A percentile compares a stretch with the other conserved stretches of the same genome.
Conservation (phyloP, 352 stramenopile species). For the Globisporangium radiosum region DNA sequence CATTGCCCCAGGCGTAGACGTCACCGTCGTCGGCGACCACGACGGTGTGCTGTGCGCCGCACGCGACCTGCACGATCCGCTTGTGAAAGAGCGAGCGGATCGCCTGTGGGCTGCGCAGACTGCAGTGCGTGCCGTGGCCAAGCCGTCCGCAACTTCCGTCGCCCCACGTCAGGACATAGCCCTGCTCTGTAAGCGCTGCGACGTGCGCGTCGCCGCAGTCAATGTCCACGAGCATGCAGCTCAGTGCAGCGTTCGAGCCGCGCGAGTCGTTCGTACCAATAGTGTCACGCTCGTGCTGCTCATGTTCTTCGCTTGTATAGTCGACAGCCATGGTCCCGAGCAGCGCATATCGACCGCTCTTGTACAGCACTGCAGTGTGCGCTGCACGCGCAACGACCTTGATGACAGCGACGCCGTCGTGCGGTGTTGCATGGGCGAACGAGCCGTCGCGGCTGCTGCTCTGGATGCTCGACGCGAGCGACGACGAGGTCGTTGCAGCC, state of each 20-base stretch:
- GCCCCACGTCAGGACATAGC: slow-evolving; percentile 74
- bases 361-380: slow-evolving; percentile 41
- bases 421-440: neutral
- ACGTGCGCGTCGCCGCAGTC: slow-evolving; percentile 54
- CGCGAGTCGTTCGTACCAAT: neutral
- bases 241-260: slow-evolving; percentile 29
- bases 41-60: slow-evolving; percentile 52
- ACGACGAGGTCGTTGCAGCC: neutral
- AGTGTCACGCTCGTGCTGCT: neutral
- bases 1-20: slow-evolving; percentile 64
- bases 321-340: slow-evolving; percentile 24
- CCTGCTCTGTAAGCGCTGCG: slow-evolving; percentile 61
- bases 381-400: slow-evolving; percentile 32
- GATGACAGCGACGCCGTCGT: slow-evolving; percentile 24
- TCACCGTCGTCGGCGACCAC: slow-evolving; percentile 53
- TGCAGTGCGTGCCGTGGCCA: slow-evolving; percentile 15
- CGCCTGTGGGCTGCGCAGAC: slow-evolving; percentile 14
- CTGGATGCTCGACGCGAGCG: slow-evolving; percentile 3
- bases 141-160: slow-evolving; percentile 32
- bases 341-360: slow-evolving; percentile 28
- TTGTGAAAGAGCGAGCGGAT: slow-evolving; percentile 52
- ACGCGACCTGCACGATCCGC: slow-evolving; percentile 49
- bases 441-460: slow-evolving; percentile 4
- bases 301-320: slow-evolving; percentile 2
- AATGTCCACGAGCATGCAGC: slow-evolving; percentile 50